These are phyloP conservation scores for Elongisporangium undulatum DNA, from an alignment of 352 stramenopile genomes.

Conservation along the genomic window DNA sequence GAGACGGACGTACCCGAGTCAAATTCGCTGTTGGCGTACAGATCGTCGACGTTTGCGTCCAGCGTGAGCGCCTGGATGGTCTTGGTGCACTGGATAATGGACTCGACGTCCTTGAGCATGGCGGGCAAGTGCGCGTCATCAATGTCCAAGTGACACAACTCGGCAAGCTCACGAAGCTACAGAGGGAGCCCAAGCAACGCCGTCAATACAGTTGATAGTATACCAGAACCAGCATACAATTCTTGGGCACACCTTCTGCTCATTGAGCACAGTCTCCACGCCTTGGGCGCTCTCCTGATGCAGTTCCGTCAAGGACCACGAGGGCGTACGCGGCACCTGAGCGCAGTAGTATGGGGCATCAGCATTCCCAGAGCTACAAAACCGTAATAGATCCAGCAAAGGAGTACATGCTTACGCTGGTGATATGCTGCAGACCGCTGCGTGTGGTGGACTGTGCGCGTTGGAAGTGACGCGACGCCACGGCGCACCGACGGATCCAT, in stretches of 20 bases:
- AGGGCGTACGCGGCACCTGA: constrained; percentile 64
- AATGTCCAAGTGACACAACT: constrained; percentile 81
- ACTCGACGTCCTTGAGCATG: constrained; percentile 78
- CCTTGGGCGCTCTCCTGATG: constrained; percentile 54
- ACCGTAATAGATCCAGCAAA: background rate
- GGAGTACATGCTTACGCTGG: constrained; percentile 19
- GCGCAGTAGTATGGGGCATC: background rate
- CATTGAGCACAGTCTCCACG: constrained; percentile 46
- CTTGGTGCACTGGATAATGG: constrained; percentile 87
- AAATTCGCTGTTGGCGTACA: constrained; percentile 66
- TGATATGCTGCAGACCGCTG: constrained; percentile 50
- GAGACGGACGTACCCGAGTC: constrained; percentile 25
- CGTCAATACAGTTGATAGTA: background rate
- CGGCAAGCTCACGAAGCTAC: constrained; percentile 69
- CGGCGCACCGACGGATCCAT: background rate
- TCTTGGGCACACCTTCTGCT: constrained; percentile 35
- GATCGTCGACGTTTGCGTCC: constrained; percentile 75
- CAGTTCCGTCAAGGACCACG: constrained; percentile 79
- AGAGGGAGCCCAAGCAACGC: too few relatives aligned
- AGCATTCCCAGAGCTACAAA: background rate
- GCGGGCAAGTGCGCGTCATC: constrained; percentile 61
- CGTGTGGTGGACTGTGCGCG: constrained; percentile 1
- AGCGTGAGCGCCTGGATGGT: constrained; percentile 82
- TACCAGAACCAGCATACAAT: background rate
- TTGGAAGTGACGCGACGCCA: constrained; percentile 16